phyloP scores from a whole-genome alignment of 768 basidiomycete genomes.

The Agaricus subrufescens region DNA sequence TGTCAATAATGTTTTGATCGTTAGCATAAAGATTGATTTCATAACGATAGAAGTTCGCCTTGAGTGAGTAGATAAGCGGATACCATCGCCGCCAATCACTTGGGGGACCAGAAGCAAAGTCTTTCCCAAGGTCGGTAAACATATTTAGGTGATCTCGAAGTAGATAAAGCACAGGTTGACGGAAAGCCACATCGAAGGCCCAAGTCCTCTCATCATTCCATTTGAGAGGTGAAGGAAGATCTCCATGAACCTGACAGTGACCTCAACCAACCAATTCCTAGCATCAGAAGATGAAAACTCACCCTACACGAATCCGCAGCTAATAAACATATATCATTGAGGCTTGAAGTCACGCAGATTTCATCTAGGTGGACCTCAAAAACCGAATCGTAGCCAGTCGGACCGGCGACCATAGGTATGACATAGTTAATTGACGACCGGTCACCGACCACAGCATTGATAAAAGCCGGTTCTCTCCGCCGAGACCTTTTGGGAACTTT shows the following conservation, averaged over 20 bases:
- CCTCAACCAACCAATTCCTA: slow-evolving; percentile 4
- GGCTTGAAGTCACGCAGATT: slow-evolving; percentile 72
- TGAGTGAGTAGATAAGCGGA: slow-evolving; percentile 72
- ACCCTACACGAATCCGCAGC: slow-evolving; percentile 78
- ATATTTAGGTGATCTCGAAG: slow-evolving; percentile 94
- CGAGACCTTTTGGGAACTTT: slow-evolving; percentile 44
- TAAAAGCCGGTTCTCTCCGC: slow-evolving; percentile 62
- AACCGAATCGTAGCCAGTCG: slow-evolving; percentile 71
- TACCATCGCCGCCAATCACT: slow-evolving; percentile 79
- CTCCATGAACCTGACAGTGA: slow-evolving; percentile 53
- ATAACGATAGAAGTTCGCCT: slow-evolving; percentile 71
- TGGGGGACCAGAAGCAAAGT: slow-evolving; percentile 84
- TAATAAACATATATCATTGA: slow-evolving; percentile 83
- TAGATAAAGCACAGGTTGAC: slow-evolving; percentile 69
- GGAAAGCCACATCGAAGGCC: slow-evolving; percentile 68
- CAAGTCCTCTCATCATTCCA: slow-evolving; percentile 85
- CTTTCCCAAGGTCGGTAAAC: slow-evolving; percentile 87
- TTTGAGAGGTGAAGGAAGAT: slow-evolving; percentile 72
- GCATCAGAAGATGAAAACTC: slow-evolving; percentile 15
- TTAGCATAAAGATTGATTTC: slow-evolving; percentile 81
- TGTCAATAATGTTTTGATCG: slow-evolving; percentile 96
- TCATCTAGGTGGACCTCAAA: slow-evolving; percentile 82
- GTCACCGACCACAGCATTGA: slow-evolving; percentile 73
- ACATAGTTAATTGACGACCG: slow-evolving; percentile 83
- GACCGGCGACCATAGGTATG: slow-evolving; percentile 73